Conservation (phyloP, 2,329 filamentous ascomycete species). For the Trichoderma simmonsii region DNA sequence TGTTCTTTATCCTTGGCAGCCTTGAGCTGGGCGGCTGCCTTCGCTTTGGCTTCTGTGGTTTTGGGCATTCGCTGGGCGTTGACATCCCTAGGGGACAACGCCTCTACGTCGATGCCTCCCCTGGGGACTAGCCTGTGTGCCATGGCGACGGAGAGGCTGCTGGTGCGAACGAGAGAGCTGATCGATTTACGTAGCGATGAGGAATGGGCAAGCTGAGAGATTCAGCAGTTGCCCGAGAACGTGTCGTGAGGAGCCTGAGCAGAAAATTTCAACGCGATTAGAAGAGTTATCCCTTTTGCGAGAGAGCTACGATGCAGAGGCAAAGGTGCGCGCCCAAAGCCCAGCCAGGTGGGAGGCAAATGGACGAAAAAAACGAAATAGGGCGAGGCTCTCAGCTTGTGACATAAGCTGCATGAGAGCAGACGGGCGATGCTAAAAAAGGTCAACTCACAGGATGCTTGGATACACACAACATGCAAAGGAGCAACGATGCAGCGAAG, state of each 20-base stretch:
- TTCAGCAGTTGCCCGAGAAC: conserved; percentile 21
- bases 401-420: background rate
- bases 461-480: conserved; percentile 1
- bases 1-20: conserved; percentile 63
- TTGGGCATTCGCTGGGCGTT: conserved; percentile 57
- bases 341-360: background rate
- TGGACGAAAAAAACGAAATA: background rate
- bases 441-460: background rate
- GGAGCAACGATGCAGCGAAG: background rate
- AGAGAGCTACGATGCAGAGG: background rate
- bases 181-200: background rate
- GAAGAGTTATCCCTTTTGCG: background rate
- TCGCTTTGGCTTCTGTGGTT: conserved; percentile 48
- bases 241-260: conserved; percentile 10
- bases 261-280: conserved; percentile 1
- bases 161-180: background rate
- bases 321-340: background rate
- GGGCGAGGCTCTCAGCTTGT: conserved; percentile 1
- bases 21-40: conserved; percentile 51
- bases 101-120: conserved; percentile 57
- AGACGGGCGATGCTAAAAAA: background rate
- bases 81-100: conserved; percentile 61
- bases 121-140: conserved; percentile 47
- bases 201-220: conserved; percentile 17
- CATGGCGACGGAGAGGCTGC: conserved; percentile 32